A percentile compares a stretch with the other conserved stretches of the same genome.
These are phyloP conservation scores for Sedum album DNA, from an alignment of 164 flowering plant genomes.

Conservation along the genomic window DNA sequence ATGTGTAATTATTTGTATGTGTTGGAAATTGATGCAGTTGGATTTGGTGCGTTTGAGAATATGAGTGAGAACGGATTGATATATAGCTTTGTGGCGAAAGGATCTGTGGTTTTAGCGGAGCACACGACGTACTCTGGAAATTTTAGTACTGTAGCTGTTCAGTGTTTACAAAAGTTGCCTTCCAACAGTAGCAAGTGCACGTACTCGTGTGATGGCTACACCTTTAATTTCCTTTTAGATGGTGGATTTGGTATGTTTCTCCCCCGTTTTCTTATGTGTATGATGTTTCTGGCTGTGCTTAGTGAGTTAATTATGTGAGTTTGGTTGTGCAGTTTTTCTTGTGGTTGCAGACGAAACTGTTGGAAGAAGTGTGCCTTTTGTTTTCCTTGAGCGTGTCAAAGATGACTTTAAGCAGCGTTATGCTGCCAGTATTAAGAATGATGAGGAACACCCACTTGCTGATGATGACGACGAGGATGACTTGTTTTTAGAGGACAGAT, in stretches of 20 bases:
- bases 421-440: constrained; percentile 52
- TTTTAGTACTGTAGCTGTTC: constrained; percentile 91
- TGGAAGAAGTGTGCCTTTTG: constrained; percentile 83
- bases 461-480: constrained; percentile 80
- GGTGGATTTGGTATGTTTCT: constrained; percentile 5
- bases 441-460: constrained; percentile 69
- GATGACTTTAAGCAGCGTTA: constrained; percentile 84
- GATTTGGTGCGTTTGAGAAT: no score
- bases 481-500: constrained; percentile 82
- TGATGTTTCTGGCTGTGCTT: not conserved
- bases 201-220: constrained; percentile 45
- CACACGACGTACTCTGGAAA: constrained; percentile 89
- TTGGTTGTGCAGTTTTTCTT: constrained; percentile 33
- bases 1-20: no score
- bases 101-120: constrained; percentile 88
- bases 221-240: not conserved
- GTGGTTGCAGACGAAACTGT: constrained; percentile 85
- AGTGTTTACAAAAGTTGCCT: constrained; percentile 88
- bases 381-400: constrained; percentile 86
- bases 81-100: constrained; percentile 95
- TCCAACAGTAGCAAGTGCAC: constrained; percentile 78
- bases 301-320: not conserved
- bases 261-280: not conserved
- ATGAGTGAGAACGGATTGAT: no score
- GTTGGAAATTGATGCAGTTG: no score